Percentiles rank a stretch among this genome's conserved stretches.
phyloP scores from a whole-genome alignment of 148 eudicot species.

The Silene conica region DNA sequence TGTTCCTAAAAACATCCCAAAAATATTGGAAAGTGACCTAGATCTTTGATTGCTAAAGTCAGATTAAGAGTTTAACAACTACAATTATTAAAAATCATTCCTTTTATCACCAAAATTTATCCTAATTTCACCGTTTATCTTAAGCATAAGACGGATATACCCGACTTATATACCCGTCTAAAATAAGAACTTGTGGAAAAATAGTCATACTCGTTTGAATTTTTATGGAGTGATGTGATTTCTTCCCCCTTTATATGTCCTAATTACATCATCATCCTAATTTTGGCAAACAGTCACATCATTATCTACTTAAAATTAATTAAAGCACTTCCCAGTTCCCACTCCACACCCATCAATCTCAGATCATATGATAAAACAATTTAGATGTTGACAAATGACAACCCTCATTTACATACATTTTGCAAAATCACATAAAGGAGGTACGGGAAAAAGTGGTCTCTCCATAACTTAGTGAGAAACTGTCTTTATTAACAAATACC shows the following conservation, averaged over 20 bases:
- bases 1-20: background rate
- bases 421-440: background rate
- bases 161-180: too few relatives aligned
- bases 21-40: background rate
- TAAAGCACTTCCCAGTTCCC: background rate
- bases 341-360: background rate
- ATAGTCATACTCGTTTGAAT: background rate
- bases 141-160: too few relatives aligned
- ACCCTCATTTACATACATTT: background rate
- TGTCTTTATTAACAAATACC: background rate
- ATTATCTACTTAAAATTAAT: background rate
- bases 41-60: slow-evolving; percentile 3
- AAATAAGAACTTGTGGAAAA: background rate
- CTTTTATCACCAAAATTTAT: background rate
- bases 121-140: background rate
- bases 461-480: too few relatives aligned
- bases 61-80: background rate
- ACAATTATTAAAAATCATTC: background rate
- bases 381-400: background rate
- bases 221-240: slow-evolving; percentile 3
- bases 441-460: too few relatives aligned
- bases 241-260: background rate
- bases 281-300: slow-evolving; percentile 8
- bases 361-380: background rate
- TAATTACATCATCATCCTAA: background rate